Base-by-base conservation (phyloP, 345 rosid genomes). In the Citrus medica region DNA sequence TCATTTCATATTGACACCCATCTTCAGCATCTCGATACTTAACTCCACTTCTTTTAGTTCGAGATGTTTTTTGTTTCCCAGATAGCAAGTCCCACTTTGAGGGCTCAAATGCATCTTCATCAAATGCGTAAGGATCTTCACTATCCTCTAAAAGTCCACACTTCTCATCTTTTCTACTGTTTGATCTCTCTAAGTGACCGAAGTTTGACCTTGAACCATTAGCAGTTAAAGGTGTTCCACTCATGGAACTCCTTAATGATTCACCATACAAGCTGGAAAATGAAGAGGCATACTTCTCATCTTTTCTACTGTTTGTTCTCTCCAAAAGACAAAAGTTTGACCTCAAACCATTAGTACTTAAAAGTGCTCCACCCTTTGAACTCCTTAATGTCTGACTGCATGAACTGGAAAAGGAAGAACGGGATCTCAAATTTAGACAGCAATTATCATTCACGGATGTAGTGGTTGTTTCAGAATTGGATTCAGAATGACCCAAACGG, bases 81-180 rank as follows among this genome's bases (percentile, higher is more conserved):
- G 84, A 88, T 9, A 86, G 82, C 59, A 88, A 72, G 58, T 93
- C 95, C 97, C 97, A 90, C 74, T 94, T 94, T 22, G 95, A 89
- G 69, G 92, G 95, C 79, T 79, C 86, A 74, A 88, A 88, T 53
- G 90, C 98, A 65, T 87, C 94, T 62, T 89, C 91, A 88, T 89
- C 92, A 85, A 94, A 96, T 71, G 98, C 91, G 74, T 37, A 96
- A 75, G 99, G 98, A 89, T 94, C 99, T 78, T 90, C 84, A 66
- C 84, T 76, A 64, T 88, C 89, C 78, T 87, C 91, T 48, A 85
- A 78, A 71, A 72, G 58, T 63, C 85, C 84, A 82, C 64, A 83
- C 55, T 71, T 76, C 24, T 59, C 67, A 74, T 66, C 82, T 75
- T 79, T 87, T 78, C 69, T 72, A 82, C 71, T 69, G 70, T 75